Evolutionary conservation across 2,329 filamentous ascomycete species (phyloP).

Genomic region (Ascosphaera apis): DNA sequence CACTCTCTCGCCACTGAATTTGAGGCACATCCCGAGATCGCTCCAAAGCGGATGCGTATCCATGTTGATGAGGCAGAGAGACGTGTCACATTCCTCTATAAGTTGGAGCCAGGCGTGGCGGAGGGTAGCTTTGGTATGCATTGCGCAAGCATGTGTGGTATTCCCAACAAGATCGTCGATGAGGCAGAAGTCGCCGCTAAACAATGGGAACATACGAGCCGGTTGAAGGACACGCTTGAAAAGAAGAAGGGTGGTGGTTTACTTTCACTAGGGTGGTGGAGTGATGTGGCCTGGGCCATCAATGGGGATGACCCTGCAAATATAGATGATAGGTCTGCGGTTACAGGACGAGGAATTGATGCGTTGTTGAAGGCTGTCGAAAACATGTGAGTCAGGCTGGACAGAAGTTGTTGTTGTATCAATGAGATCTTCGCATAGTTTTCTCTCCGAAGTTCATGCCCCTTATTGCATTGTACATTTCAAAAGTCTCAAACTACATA

Average conservation of each 20-base stretch:
- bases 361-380: constrained; percentile 34
- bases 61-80: constrained; percentile 66
- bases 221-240: constrained; percentile 71
- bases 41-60: constrained; percentile 77
- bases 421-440: neutral
- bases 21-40: constrained; percentile 65
- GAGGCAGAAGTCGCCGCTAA: constrained; percentile 68
- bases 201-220: constrained; percentile 87
- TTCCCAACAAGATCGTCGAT: constrained; percentile 59
- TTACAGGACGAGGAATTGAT: constrained; percentile 29
- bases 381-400: constrained; percentile 21
- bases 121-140: constrained; percentile 99
- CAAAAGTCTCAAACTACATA: too few species aligned
- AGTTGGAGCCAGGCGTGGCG: constrained; percentile 75
- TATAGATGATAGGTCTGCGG: constrained; percentile 11
- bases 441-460: neutral
- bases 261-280: constrained; percentile 65
- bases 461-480: neutral
- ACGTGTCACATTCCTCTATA: constrained; percentile 91
- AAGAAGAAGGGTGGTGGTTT: constrained; percentile 56
- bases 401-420: neutral
- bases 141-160: constrained; percentile 95
- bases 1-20: constrained; percentile 87
- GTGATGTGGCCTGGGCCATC: constrained; percentile 62
- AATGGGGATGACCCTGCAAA: constrained; percentile 23